Base-by-base conservation (phyloP, 2,329 filamentous ascomycete genomes). In the Alternaria solani region DNA sequence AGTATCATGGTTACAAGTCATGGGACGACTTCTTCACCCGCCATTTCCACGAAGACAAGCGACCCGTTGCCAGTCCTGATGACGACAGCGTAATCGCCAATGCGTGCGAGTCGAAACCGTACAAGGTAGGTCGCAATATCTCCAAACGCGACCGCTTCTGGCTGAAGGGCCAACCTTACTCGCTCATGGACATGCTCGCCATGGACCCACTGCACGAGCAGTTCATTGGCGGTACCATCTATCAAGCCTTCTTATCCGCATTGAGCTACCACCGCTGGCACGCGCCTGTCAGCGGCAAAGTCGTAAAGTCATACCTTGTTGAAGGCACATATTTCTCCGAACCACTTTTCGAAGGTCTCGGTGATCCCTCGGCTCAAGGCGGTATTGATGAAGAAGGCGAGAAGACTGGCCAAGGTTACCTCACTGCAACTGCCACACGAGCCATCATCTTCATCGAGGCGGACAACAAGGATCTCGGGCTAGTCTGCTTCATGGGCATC, bases 1-100 rank as follows among this genome's bases (percentile, higher is more conserved):
- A 84, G 64, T 73, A 88, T 70, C 82, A 86, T 63, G 89, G 89
- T 18, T 91, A 81, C 79, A 85, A 81, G 57, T 90, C 87, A 0
- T 91, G 89, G 89, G 89, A 92, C 59, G 80, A 87, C 69, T 92
- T 91, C 79, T 91, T 92, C 78, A 90, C 87, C 0, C 84, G 89
- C 6, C 57, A 80, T 5, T 83, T 91, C 55, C 81, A 78, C 8
- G 81, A 85, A 4, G 78, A 77, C 0, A 81, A 86, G 2, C 84
- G 89, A 0, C 89, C 89, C 0, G 80, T 91, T 1, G 86, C 85
- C 0, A 79, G 75, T 0, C 85, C 86, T 0, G 81, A 87, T 0
- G 83, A 91, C 59, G 77, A 82, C 58, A 76, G 70, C 32, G 78
- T 87, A 23, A 85, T 92, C 55, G 84, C 80, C 51, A 91, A 90